Evolutionary conservation across 1,284 basidiomycete species (phyloP).

Genomic region (Fomitopsis betulina): DNA sequence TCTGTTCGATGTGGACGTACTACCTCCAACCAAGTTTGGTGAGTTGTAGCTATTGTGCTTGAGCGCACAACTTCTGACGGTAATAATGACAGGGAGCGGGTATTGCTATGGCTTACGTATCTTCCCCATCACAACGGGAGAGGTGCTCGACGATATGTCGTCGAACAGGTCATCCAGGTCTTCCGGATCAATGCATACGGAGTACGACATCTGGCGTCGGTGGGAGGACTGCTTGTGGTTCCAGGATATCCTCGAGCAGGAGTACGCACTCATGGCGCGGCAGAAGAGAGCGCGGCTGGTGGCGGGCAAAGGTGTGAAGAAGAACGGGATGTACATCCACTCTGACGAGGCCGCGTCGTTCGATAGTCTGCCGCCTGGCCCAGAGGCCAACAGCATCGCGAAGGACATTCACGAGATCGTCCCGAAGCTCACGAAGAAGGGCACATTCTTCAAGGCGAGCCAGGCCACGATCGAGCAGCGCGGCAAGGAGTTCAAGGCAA

Average conservation of each 20-base stretch:
- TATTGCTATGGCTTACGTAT: slow-evolving; percentile 62
- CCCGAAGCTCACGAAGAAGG: slow-evolving; percentile 65
- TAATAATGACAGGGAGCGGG: slow-evolving; percentile 38
- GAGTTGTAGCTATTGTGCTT: not conserved
- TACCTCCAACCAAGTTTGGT: slow-evolving; percentile 60
- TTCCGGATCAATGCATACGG: slow-evolving; percentile 22
- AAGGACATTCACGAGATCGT: slow-evolving; percentile 60
- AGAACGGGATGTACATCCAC: slow-evolving; percentile 64
- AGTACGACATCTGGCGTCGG: slow-evolving; percentile 69
- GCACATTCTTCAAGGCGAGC: slow-evolving; percentile 64
- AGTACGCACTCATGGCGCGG: slow-evolving; percentile 58
- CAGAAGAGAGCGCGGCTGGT: slow-evolving; percentile 58
- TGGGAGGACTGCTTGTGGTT: slow-evolving; percentile 80
- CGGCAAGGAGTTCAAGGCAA: slow-evolving; percentile 48
- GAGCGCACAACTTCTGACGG: not conserved
- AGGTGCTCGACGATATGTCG: slow-evolving; percentile 29
- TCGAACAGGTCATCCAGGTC: slow-evolving; percentile 22
- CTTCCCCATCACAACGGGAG: slow-evolving; percentile 32
- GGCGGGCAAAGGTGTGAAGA: slow-evolving; percentile 71
- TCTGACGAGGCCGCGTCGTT: slow-evolving; percentile 70
- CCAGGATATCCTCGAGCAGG: slow-evolving; percentile 60
- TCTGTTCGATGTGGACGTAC: slow-evolving; percentile 53
- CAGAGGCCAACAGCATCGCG: slow-evolving; percentile 64
- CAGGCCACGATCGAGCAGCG: slow-evolving; percentile 63
- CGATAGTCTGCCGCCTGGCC: slow-evolving; percentile 81